Evolutionary conservation across 2,329 filamentous ascomycete species (phyloP), one percentile per base, ranked within the genome.

Genomic region (Fusarium neocosmosporiellum): DNA sequence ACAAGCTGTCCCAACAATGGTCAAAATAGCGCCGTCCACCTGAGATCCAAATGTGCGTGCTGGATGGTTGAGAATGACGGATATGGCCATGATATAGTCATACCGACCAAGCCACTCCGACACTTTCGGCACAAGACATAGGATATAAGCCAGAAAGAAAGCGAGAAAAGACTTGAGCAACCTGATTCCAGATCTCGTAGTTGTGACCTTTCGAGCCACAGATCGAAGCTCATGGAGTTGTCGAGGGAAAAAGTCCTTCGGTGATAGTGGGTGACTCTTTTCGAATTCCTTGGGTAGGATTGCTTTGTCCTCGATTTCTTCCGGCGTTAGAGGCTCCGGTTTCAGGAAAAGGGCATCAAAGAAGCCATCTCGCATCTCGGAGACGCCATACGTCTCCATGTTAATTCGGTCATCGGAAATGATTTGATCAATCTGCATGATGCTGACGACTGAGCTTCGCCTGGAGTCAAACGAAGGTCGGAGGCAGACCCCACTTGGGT

Each of bases 21-120:
- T 90, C 22, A 88, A 78, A 46, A 88, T 63, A 5, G 85, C 79
- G 2, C 89, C 89, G 75, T 91, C 89, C 24, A 90, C 77, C 71
- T 91, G 88, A 14, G 88, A 85, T 7, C 89, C 89, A 59, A 90
- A 74, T 2, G 87, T 86, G 39, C 89, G 83, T 24, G 86, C 87
- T 4, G 89, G 84, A 72, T 91, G 89, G 66, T 90, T 90, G 50
- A 90, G 73, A 22, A 90, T 84, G n/a, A 86, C 82, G 3, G 88
- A 90, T 55, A 91, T 78, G 5, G 83, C 85, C 82, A 89, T 86
- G 67, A 90, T 84, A 72, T 89, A 90, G 70, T 83, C 83, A 72
- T 89, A 87, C 18, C 80, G 82, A 2, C 89, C 89, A 5, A 90
- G 81, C 84, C 85, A 88, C n/a, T 77, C 65, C n/a, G 82, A 81